Conservation (phyloP, 805 yeast species). For the Tetrapisispora arboricola region DNA sequence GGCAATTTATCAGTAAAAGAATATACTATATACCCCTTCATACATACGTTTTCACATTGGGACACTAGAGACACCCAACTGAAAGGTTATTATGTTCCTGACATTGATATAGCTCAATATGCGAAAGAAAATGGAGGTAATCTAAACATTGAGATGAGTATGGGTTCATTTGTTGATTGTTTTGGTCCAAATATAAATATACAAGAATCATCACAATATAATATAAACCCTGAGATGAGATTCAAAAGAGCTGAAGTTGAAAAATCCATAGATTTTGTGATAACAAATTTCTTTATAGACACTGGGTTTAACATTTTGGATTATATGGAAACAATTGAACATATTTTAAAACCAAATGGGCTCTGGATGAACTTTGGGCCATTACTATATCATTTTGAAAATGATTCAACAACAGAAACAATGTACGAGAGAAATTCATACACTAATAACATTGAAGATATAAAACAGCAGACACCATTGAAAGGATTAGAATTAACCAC, state of each 20-base stretch:
- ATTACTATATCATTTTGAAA: slow-evolving; percentile 55
- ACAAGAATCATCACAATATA: slow-evolving; percentile 6
- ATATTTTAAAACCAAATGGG: slow-evolving; percentile 37
- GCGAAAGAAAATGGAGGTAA: neutral
- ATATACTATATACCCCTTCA: slow-evolving; percentile 38
- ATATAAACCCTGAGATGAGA: slow-evolving; percentile 19
- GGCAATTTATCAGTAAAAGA: slow-evolving; percentile 31
- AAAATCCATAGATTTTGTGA: slow-evolving; percentile 33
- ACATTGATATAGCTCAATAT: slow-evolving; percentile 18
- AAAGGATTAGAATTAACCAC: slow-evolving; percentile 46
- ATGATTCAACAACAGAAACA: slow-evolving; percentile 29
- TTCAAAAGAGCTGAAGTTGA: slow-evolving; percentile 32
- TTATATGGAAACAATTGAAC: slow-evolving; percentile 37
- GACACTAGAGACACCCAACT: slow-evolving; percentile 34
- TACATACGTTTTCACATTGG: slow-evolving; percentile 40
- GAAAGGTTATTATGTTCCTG: slow-evolving; percentile 40
- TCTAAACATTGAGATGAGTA: slow-evolving; percentile 46
- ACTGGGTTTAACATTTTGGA: slow-evolving; percentile 48
- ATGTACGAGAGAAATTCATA: slow-evolving; percentile 15
- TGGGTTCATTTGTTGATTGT: slow-evolving; percentile 57
- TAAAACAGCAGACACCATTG: slow-evolving; percentile 16
- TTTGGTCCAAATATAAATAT: slow-evolving; percentile 38
- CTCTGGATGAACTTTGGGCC: slow-evolving; percentile 57
- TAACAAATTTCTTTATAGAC: slow-evolving; percentile 48
- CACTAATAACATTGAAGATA: slow-evolving; percentile 10